Base-by-base conservation (phyloP, 2,329 filamentous ascomycete genomes). In the Byssothecium circinans region DNA sequence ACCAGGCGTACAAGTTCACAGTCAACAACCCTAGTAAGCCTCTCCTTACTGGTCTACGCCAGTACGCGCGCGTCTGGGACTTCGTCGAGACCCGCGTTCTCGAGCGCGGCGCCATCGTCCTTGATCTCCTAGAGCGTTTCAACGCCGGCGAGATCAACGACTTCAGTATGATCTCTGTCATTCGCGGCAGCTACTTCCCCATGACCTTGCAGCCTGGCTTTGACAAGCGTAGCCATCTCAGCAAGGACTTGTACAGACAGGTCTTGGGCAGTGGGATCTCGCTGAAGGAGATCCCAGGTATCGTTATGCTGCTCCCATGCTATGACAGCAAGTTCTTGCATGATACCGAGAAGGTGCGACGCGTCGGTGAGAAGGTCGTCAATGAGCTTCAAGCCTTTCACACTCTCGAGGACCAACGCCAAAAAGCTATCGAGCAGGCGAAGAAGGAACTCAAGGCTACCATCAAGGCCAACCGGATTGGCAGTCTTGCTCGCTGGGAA, bases 31-130 rank as follows among this genome's bases (percentile, higher is more conserved):
- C 43, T 10, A 23, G 22, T 4, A 15, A 27, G 14, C 39, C 27
- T 6, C 37, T 49, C 0, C 47, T 46, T 4, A 41, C 47, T 4
- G 20, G 38, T 17, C 44, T 58, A 0, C 43, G 38, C 0, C 15
- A 41, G 1, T 55, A 56, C 42, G 50, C 42, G 37, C 54, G 58
- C 27, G 11, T 43, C 14, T 60, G 53, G 53, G 52, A 43, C 4
- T 34, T 34, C 25, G 25, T 18, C 19, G 58, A 60, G 23, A 4
- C 33, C 8, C 56, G 55, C 1, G 39, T 56, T 1, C 37, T 61
- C 0, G 37, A 51, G n/a, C 48, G 52, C 27, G 54, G 41, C 1
- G 27, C 47, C 1, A 15, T 57, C 7, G 29, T 58, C 14, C 36
- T 49, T 17, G n/a, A 42, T 1, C 35, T 60, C 0, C 34, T 50